These are phyloP conservation scores for Aspergillus coremiiformis DNA, from an alignment of 495 filamentous ascomycete genomes.

Conservation along the genomic window DNA sequence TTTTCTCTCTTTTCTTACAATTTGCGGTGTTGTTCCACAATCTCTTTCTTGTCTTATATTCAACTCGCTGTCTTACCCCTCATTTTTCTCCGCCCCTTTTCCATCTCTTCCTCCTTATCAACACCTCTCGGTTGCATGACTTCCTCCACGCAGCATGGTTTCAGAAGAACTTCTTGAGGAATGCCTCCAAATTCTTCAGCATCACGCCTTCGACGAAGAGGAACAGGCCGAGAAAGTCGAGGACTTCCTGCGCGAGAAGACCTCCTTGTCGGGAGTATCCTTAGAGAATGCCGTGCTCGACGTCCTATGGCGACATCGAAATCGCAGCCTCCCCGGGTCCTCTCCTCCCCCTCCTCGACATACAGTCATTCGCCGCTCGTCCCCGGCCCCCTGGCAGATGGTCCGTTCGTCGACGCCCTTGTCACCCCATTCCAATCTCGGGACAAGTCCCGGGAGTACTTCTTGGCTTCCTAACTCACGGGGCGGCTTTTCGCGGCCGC, in stretches of 20 bases:
- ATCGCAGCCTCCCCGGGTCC: conserved; percentile 62
- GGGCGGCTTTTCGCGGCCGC: conserved; percentile 59
- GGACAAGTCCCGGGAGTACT: conserved; percentile 68
- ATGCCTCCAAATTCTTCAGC: conserved; percentile 81
- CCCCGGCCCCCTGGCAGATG: conserved; percentile 88
- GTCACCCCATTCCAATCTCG: conserved; percentile 64
- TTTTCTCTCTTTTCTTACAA: too few relatives aligned
- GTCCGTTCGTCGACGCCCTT: conserved; percentile 70
- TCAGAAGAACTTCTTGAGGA: conserved; percentile 87
- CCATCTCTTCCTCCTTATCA: conserved; percentile 4
- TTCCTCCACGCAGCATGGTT: conserved; percentile 53
- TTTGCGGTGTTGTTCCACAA: conserved; percentile 1
- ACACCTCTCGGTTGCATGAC: conserved; percentile 1
- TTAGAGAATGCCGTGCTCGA: conserved; percentile 90
- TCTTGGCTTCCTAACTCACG: conserved; percentile 69
- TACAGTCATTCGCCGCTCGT: conserved; percentile 80
- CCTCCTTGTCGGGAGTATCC: conserved; percentile 62
- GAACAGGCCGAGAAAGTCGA: conserved; percentile 92
- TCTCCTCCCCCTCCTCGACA: conserved; percentile 80
- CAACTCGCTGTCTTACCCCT: conserved; percentile 6
- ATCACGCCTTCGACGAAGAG: conserved; percentile 78
- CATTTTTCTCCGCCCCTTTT: neutral
- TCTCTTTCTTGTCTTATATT: conserved; percentile 1
- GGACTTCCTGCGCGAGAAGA: conserved; percentile 73
- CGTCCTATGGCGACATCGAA: conserved; percentile 84